Percentiles rank a stretch among this genome's conserved stretches.
These are phyloP conservation scores for Spongispora temasekensis DNA, from an alignment of 1,284 basidiomycete species.

Conservation along the genomic window DNA sequence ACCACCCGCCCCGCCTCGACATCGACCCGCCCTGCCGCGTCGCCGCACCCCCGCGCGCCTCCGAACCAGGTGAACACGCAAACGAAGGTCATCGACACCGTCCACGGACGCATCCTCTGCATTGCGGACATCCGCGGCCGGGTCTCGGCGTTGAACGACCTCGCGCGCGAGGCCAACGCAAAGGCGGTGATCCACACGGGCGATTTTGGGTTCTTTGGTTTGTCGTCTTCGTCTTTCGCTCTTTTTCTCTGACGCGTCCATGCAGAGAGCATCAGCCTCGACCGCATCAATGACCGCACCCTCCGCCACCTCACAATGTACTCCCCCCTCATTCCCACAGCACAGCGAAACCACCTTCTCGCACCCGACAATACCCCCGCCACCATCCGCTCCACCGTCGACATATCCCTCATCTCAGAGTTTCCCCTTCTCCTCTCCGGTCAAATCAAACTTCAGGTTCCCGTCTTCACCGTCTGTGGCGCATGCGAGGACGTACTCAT, in stretches of 20 bases:
- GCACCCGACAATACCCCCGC: slow-evolving; percentile 62
- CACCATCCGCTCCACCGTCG: slow-evolving; percentile 64
- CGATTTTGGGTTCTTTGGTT: slow-evolving; percentile 98
- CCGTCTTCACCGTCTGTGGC: slow-evolving; percentile 97
- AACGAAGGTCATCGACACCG: slow-evolving; percentile 72
- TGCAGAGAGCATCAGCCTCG: slow-evolving; percentile 77
- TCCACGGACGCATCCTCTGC: slow-evolving; percentile 90
- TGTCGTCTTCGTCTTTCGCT: slow-evolving; percentile 25
- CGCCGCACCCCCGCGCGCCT: slow-evolving; percentile 53
- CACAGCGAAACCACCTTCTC: slow-evolving; percentile 82
- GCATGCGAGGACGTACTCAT: slow-evolving; percentile 96
- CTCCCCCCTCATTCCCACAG: slow-evolving; percentile 89
- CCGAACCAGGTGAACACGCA: slow-evolving; percentile 67
- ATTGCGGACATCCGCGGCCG: slow-evolving; percentile 94
- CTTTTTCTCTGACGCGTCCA: slow-evolving; percentile 20
- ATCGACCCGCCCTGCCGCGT: slow-evolving; percentile 54
- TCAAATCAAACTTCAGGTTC: slow-evolving; percentile 85
- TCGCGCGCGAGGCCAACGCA: slow-evolving; percentile 88
- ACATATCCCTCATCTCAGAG: slow-evolving; percentile 83
- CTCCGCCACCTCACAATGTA: slow-evolving; percentile 97
- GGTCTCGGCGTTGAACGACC: slow-evolving; percentile 85
- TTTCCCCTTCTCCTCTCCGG: slow-evolving; percentile 91
- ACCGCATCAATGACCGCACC: slow-evolving; percentile 91
- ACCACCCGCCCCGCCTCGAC: slow-evolving; percentile 58
- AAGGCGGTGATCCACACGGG: slow-evolving; percentile 97